These are phyloP conservation scores for Tolypocladium paradoxum DNA, from an alignment of 2,329 filamentous ascomycete genomes.

Conservation along the genomic window DNA sequence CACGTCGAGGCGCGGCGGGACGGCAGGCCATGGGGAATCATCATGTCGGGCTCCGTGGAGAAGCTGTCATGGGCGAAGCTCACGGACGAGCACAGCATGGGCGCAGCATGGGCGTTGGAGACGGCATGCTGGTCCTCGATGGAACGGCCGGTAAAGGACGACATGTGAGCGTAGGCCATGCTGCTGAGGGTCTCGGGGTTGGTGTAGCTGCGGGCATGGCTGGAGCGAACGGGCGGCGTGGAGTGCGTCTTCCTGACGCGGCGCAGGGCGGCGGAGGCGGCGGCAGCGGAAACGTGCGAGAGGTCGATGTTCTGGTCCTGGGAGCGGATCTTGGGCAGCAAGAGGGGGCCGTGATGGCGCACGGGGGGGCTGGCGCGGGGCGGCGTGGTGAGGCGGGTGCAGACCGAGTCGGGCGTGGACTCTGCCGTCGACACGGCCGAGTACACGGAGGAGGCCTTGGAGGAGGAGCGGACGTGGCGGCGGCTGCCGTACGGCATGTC, in stretches of 20 bases:
- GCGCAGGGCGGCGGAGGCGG: constrained; percentile 2
- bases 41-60: constrained; percentile 3
- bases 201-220: constrained; percentile 48
- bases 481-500: constrained; percentile 38
- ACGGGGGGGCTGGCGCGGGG: constrained; percentile 56
- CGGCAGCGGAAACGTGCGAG: constrained; percentile 2
- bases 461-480: constrained; percentile 51
- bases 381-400: constrained; percentile 60
- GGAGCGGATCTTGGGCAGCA: constrained; percentile 75
- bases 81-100: constrained; percentile 61
- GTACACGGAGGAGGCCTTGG: constrained; percentile 57
- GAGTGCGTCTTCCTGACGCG: constrained; percentile 13
- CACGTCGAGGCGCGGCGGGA: constrained; percentile 49
- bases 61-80: constrained; percentile 34
- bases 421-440: constrained; percentile 43
- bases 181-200: constrained; percentile 44
- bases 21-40: constrained; percentile 2
- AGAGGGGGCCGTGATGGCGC: constrained; percentile 65
- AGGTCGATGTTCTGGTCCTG: constrained; percentile 67
- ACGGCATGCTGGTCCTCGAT: constrained; percentile 10
- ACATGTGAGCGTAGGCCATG: constrained; percentile 24
- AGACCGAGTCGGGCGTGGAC: constrained; percentile 52
- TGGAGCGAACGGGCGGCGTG: constrained; percentile 26
- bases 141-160: constrained; percentile 21
- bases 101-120: constrained; percentile 25